phyloP scores from a whole-genome alignment of 495 filamentous ascomycete genomes.

The Penicillium coprophilum region DNA sequence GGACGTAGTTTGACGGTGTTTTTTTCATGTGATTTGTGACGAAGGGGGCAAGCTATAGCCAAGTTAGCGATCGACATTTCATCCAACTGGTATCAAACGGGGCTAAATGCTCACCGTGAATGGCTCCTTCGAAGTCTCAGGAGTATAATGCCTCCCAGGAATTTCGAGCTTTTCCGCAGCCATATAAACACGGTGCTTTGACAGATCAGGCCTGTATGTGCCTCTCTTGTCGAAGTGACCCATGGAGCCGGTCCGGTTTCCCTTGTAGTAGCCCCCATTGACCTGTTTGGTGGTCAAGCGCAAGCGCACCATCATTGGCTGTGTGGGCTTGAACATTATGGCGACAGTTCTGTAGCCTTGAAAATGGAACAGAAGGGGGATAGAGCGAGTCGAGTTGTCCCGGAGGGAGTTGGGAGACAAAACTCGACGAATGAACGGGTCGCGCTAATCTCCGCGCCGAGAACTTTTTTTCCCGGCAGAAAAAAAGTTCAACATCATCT shows the following conservation, averaged over 20 bases:
- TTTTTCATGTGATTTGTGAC: constrained; percentile 63
- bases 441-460: constrained; percentile 42
- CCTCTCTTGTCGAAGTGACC: constrained; percentile 83
- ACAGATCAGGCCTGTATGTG: constrained; percentile 76
- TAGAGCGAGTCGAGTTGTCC: constrained; percentile 12
- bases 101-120: not conserved
- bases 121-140: constrained; percentile 1
- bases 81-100: constrained; percentile 1
- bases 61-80: constrained; percentile 22
- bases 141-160: not conserved
- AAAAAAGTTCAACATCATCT: constrained; percentile 31
- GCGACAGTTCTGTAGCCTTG: not conserved
- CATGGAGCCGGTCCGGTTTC: constrained; percentile 82
- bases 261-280: constrained; percentile 96
- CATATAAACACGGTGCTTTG: constrained; percentile 87
- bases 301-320: constrained; percentile 62
- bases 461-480: constrained; percentile 41
- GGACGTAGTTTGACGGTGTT: constrained; percentile 38
- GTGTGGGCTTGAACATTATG: constrained; percentile 67
- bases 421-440: constrained; percentile 30
- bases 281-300: constrained; percentile 89
- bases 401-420: constrained; percentile 8
- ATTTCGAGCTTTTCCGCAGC: constrained; percentile 62
- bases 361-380: not conserved
- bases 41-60: constrained; percentile 77